Evolutionary conservation across 1,139 yeast species (phyloP).

Genomic region (Suzukiozyma palmioleophila): DNA sequence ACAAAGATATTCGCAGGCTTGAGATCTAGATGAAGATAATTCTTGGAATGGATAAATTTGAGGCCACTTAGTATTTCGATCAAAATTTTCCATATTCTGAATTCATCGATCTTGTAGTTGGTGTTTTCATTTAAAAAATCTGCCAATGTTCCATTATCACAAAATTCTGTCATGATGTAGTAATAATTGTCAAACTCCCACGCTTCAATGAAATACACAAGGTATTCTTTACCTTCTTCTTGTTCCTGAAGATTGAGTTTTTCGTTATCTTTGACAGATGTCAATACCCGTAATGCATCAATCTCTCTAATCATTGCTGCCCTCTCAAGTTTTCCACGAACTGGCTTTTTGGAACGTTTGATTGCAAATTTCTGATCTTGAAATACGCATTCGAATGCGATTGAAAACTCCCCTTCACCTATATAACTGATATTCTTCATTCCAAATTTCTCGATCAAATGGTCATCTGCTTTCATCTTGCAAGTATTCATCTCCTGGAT

Average conservation of each 20-base stretch:
- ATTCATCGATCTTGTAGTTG: conserved; percentile 83
- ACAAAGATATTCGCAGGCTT: conserved; percentile 94
- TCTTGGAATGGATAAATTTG: conserved; percentile 71
- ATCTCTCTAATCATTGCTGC: conserved; percentile 37
- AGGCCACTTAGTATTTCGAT: conserved; percentile 79
- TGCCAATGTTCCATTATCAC: conserved; percentile 91
- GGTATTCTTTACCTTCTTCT: conserved; percentile 73
- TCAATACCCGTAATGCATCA: conserved; percentile 40
- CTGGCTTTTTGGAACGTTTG: conserved; percentile 65
- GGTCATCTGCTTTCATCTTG: conserved; percentile 38
- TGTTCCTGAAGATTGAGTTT: conserved; percentile 44
- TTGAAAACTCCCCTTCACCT: conserved; percentile 86
- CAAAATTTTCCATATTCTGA: conserved; percentile 95
- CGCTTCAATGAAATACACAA: conserved; percentile 74
- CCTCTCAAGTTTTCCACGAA: conserved; percentile 37
- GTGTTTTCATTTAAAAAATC: conserved; percentile 70
- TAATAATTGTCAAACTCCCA: conserved; percentile 78
- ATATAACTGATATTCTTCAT: conserved; percentile 57
- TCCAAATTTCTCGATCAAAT: conserved; percentile 64
- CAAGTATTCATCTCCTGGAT: conserved; percentile 16
- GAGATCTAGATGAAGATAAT: conserved; percentile 78
- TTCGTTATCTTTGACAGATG: conserved; percentile 40
- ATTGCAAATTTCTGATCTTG: conserved; percentile 74
- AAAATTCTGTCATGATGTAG: conserved; percentile 91
- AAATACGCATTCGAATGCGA: conserved; percentile 74